Base-by-base conservation (phyloP, 257 asterid genomes). In the Knoxia roxburghii region DNA sequence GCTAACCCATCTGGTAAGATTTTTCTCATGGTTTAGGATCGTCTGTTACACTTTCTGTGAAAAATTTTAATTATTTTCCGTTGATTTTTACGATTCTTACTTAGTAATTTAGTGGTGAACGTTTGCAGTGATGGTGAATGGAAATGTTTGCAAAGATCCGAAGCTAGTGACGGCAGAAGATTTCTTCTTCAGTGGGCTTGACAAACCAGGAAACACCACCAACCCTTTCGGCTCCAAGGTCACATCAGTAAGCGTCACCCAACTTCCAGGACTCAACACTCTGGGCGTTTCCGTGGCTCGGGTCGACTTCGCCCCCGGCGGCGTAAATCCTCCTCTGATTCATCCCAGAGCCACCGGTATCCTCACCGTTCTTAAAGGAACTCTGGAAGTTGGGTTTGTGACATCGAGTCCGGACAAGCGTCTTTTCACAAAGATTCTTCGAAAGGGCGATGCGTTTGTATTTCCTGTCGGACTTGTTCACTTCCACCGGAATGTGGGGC, bases 401-500 rank as follows among this genome's bases (percentile, higher is more conserved):
- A 65, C 59, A n/a, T 65, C 70, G 5, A 32, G 41, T 37, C 70
- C 70, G 4, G 70, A 49, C 7, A 65, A 65, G 35, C 48, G 60
- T 0, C 70, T 65, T 15, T 49, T 65, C 49, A 65, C 70, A 48
- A 65, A 65, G 59, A 24, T 65, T 11, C 60, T 65, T 26, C 60
- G 23, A 17, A 24, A 11, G 33, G 70, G 70, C 15, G 70, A 65
- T 37, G 70, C 40, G 0, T 65, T 65, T 35, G 70, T 65, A 1
- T 49, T 65, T 7, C 70, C 70, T 0, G 5, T 30, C 0, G 70
- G 70, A 39, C 70, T 65, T 14, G 35, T 65, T 15, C 70, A 65
- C 49, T 65, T 65, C 60, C 70, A 65, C 30, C 70, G 49, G 43
- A 65, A 65, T 23, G 60, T 65, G 15, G 70, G 70, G 15, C 30